These are phyloP conservation scores for Irpex sp. DNA, from an alignment of 1,284 basidiomycete species.

Conservation along the genomic window DNA sequence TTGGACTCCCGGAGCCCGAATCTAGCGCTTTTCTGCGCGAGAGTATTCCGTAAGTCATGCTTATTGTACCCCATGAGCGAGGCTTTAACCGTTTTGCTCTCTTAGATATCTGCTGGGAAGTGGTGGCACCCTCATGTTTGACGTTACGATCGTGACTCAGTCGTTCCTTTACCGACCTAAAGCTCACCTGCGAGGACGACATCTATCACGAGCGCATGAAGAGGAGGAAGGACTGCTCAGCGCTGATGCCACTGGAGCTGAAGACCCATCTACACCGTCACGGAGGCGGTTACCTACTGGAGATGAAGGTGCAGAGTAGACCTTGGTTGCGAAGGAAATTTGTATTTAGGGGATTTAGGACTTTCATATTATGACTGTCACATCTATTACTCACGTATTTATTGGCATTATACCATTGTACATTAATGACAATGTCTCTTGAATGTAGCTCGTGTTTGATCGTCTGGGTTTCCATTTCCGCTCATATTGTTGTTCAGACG, in stretches of 20 bases:
- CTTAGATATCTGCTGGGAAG: constrained; percentile 80
- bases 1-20: constrained; percentile 45
- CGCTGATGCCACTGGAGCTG: constrained; percentile 21
- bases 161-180: constrained; percentile 42
- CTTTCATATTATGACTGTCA: background rate
- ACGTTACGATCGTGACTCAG: constrained; percentile 77
- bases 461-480: background rate
- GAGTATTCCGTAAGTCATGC: constrained; percentile 60
- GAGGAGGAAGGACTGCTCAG: constrained; percentile 26
- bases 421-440: background rate
- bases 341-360: background rate
- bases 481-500: background rate
- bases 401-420: background rate
- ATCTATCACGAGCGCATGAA: constrained; percentile 15
- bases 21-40: constrained; percentile 60
- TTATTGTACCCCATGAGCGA: too few relatives aligned
- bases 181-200: constrained; percentile 16
- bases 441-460: background rate
- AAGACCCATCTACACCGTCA: constrained; percentile 19
- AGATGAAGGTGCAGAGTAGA: constrained; percentile 3
- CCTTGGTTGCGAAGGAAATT: background rate
- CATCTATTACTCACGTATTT: background rate
- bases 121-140: constrained; percentile 85
- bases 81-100: too few relatives aligned
- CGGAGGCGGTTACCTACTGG: constrained; percentile 17